Conservation (phyloP, 345 rosid genomes). For the Linum lewisii region DNA sequence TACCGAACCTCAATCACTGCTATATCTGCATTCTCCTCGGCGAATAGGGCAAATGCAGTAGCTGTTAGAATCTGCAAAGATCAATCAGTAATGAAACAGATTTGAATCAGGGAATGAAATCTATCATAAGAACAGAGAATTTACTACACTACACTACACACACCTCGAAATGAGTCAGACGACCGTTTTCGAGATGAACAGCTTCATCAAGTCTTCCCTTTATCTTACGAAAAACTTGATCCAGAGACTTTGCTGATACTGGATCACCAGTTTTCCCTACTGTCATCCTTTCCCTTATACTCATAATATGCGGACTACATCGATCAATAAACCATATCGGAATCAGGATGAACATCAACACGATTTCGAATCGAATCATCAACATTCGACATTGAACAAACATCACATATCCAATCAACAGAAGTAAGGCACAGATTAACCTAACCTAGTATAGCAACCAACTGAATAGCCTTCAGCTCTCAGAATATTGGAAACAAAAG, state of each 20-base stretch:
- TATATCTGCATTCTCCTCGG: slow-evolving; percentile 61
- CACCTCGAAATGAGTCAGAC: slow-evolving; percentile 90
- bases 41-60: slow-evolving; percentile 61
- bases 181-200: slow-evolving; percentile 43
- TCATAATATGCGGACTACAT: slow-evolving; percentile 69
- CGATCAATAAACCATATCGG: slow-evolving; percentile 11
- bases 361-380: not conserved
- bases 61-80: slow-evolving; percentile 69
- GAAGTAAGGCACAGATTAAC: not conserved
- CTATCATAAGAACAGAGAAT: not conserved
- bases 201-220: slow-evolving; percentile 52
- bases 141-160: not conserved
- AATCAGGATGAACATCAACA: too few species aligned
- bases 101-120: not conserved
- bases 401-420: not conserved
- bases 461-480: slow-evolving; percentile 61
- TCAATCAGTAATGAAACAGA: not conserved
- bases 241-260: slow-evolving; percentile 46
- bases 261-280: slow-evolving; percentile 49
- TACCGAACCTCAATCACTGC: slow-evolving; percentile 62
- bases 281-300: slow-evolving; percentile 70
- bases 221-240: slow-evolving; percentile 43
- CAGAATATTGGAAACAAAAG: slow-evolving; percentile 69
- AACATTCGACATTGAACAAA: not conserved
- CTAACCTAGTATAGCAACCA: slow-evolving; percentile 81